phyloP scores from a whole-genome alignment of 2,329 filamentous ascomycete species.

The Dichotomopilus funicola region DNA sequence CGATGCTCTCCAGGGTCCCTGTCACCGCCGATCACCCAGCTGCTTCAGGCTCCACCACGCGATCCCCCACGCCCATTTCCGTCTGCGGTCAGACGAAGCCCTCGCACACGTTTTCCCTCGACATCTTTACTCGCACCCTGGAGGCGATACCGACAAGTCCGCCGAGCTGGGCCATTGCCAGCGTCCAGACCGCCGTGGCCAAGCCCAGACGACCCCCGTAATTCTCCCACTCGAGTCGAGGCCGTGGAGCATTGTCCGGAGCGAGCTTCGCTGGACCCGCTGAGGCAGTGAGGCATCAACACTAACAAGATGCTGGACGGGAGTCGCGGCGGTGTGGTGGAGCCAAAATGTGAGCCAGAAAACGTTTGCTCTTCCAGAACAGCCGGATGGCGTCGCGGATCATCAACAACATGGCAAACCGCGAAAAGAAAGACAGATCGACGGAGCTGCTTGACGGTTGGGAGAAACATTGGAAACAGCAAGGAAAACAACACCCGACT shows the following conservation, averaged over 20 bases:
- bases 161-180: neutral
- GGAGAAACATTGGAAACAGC: no score
- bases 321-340: neutral
- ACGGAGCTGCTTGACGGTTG: neutral
- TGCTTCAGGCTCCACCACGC: neutral
- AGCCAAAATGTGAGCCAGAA: neutral
- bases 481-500: no score
- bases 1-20: neutral
- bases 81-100: neutral
- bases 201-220: neutral
- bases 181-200: no score
- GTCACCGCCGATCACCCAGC: neutral
- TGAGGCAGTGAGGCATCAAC: no score
- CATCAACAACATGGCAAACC: neutral
- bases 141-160: neutral
- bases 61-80: constrained; percentile 4
- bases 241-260: no score
- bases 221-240: neutral
- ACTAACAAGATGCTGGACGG: no score
- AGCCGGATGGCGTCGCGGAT: neutral
- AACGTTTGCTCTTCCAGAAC: constrained; percentile 7
- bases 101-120: neutral
- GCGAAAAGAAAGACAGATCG: neutral
- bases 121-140: neutral
- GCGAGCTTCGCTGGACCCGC: no score